These are phyloP conservation scores for Yarrowia sp. DNA, from an alignment of 805 yeast genomes.

Conservation along the genomic window DNA sequence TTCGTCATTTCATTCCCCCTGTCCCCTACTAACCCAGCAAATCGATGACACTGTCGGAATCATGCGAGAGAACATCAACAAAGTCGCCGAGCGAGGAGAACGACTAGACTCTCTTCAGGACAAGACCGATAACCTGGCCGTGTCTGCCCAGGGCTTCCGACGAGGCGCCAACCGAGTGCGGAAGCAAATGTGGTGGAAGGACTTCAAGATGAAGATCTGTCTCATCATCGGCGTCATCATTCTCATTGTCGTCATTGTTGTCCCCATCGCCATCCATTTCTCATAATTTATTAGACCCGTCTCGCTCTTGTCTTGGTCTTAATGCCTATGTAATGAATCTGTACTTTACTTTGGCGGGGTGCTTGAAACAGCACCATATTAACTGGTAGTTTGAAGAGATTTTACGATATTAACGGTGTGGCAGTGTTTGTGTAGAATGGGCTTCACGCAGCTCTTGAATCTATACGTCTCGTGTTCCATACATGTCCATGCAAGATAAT, in stretches of 20 bases:
- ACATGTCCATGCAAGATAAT: background rate
- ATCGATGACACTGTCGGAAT: slow-evolving; percentile 95
- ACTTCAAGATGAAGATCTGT: slow-evolving; percentile 94
- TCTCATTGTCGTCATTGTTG: slow-evolving; percentile 50
- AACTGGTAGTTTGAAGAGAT: background rate
- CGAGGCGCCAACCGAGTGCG: slow-evolving; percentile 97
- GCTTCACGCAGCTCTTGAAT: too few relatives aligned
- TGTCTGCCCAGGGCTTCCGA: slow-evolving; percentile 91
- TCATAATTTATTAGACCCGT: slow-evolving; percentile 32
- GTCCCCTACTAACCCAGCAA: slow-evolving; percentile 55
- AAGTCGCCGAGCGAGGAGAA: slow-evolving; percentile 94
- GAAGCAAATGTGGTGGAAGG: slow-evolving; percentile 99
- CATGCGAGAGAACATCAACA: slow-evolving; percentile 96
- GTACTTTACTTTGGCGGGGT: slow-evolving; percentile 26
- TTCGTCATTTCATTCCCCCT: too few relatives aligned
- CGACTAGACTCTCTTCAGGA: slow-evolving; percentile 90
- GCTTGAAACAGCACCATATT: background rate
- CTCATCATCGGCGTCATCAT: slow-evolving; percentile 77
- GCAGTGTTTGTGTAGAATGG: too few relatives aligned
- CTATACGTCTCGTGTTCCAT: background rate
- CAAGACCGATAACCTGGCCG: slow-evolving; percentile 90
- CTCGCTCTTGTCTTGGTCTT: slow-evolving; percentile 18
- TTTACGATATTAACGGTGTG: background rate
- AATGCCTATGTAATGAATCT: slow-evolving; percentile 38
- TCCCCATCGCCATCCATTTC: slow-evolving; percentile 39